Base-by-base conservation (phyloP, 176 grass and related monocot genomes). In the Aegilops tauschii region DNA sequence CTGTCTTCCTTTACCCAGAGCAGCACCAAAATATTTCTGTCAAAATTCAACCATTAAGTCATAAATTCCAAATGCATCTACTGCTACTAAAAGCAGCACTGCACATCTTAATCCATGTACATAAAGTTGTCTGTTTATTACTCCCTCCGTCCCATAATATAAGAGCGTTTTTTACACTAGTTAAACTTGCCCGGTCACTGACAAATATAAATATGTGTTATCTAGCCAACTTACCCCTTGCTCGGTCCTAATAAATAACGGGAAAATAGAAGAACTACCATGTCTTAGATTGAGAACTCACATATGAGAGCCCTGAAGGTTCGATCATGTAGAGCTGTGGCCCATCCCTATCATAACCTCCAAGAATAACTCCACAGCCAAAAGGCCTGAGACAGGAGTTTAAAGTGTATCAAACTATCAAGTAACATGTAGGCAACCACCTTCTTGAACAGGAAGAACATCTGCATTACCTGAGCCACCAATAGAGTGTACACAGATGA, bases 331-430 rank as follows among this genome's bases (percentile, higher is more conserved):
- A 95, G 63, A 95, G 87, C 58, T 95, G 94, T 29, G 94, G 94
- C 34, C 94, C 94, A 87, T 95, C 94, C 82, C 89, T 95, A 77
- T 95, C 94, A 89, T 95, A 95, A 63, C 94, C 94, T 89, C 94
- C 94, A 73, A 95, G 88, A 89, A 95, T 90, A 84, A 95, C 84
- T 86, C 91, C 94, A 85, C 91, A 95, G 56, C 94, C 94, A 86
- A 95, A 95, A 87, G 94, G 94, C 78, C 94, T 95, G 45, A 21
- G 14, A 39, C 37, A 78, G 65, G 63, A 92, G 37, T 85, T 34
- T 35, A 78, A 64, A 47, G 76, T 71, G 21, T 13, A 87, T 87
- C 39, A 81, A 82, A 34, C 65, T 52, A 31, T 61, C 9, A 65
- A 66, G 17, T 36, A 81, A 16, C 3, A 8, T 44, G 72, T 68